A percentile compares a stretch with the other conserved stretches of the same genome.
Conservation (phyloP, 78 protist genomes). For the Dictyostelium intermedium region DNA sequence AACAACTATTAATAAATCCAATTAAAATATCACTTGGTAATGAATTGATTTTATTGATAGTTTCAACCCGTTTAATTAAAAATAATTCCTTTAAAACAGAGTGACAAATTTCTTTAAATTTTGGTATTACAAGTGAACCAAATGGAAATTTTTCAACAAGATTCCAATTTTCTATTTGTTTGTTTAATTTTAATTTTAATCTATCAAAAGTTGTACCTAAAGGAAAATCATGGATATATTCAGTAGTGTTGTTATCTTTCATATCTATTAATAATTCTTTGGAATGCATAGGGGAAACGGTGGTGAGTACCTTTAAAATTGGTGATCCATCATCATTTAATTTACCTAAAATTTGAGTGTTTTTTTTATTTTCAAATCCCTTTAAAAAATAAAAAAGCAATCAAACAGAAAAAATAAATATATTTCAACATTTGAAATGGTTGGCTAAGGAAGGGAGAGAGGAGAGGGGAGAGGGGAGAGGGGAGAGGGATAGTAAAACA, state of each 20-base stretch:
- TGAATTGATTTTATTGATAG: neutral
- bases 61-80: neutral
- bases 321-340: neutral
- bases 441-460: too few species aligned
- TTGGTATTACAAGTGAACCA: neutral
- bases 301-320: neutral
- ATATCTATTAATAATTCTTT: neutral
- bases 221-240: too few species aligned
- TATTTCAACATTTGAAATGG: too few species aligned
- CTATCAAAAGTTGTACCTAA: too few species aligned
- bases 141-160: neutral
- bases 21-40: neutral
- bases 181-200: too few species aligned
- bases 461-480: too few species aligned
- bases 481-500: too few species aligned
- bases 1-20: neutral
- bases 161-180: neutral
- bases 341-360: neutral
- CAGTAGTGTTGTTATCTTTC: neutral
- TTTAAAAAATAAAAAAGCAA: neutral
- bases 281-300: neutral
- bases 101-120: neutral
- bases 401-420: too few species aligned
- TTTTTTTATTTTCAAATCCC: neutral
- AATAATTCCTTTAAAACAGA: conserved; percentile 20